Conservation (phyloP, 164 flowering plant species). For the Dillenia suffruticosa region DNA sequence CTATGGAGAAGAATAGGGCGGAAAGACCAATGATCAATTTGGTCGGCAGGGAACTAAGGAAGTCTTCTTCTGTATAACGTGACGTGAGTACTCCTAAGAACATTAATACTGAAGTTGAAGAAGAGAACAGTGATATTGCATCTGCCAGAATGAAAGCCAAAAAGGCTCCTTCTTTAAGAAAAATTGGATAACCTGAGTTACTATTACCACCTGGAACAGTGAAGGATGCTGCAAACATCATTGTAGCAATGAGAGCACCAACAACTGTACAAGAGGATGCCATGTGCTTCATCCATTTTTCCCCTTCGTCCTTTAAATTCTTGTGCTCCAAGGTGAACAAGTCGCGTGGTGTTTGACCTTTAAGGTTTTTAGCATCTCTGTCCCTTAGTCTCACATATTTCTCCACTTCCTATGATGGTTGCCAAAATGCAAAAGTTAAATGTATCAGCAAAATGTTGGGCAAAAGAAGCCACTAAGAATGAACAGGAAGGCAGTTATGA, state of each 20-base stretch:
- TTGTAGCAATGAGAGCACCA: conserved; percentile 1
- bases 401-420: conserved; percentile 23
- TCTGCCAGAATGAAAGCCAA: background rate
- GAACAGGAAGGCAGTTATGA: background rate
- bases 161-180: background rate
- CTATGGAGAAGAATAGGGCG: background rate
- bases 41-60: background rate
- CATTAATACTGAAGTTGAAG: background rate
- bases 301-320: conserved; percentile 3
- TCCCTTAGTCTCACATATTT: conserved; percentile 12
- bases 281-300: conserved; percentile 16
- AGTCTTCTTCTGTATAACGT: background rate
- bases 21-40: background rate
- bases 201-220: background rate
- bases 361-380: background rate
- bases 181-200: background rate
- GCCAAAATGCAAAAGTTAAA: too few relatives aligned
- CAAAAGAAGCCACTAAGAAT: background rate
- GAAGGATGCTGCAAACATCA: background rate
- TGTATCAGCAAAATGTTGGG: too few relatives aligned
- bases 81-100: background rate
- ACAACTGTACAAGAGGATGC: background rate
- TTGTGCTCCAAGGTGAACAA: conserved; percentile 17
- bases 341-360: conserved; percentile 10
- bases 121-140: background rate